Evolutionary conservation across 805 yeast species (phyloP).

Genomic region (Schwanniomyces occidentalis): DNA sequence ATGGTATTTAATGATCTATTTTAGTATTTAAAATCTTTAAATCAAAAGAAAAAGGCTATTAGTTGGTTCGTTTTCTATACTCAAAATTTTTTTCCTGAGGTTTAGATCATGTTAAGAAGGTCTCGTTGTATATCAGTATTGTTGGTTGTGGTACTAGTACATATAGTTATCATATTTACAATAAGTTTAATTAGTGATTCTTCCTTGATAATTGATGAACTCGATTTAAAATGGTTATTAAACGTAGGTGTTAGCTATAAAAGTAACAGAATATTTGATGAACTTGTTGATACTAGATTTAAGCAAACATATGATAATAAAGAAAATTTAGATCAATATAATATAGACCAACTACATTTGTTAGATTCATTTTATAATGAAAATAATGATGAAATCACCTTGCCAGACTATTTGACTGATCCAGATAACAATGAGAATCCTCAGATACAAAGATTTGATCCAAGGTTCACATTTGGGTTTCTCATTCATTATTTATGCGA

Average conservation of each 20-base stretch:
- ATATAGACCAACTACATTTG: slow-evolving; percentile 9
- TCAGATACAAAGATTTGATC: slow-evolving; percentile 22
- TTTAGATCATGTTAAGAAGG: slow-evolving; percentile 11
- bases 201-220: slow-evolving; percentile 3
- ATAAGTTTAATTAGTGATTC: slow-evolving; percentile 10
- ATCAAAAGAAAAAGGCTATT: no score
- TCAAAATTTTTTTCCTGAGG: no score
- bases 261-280: slow-evolving; percentile 2
- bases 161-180: slow-evolving; percentile 12
- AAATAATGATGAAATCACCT: slow-evolving; percentile 6
- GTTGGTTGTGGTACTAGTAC: slow-evolving; percentile 13
- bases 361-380: slow-evolving; percentile 8
- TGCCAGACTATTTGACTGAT: slow-evolving; percentile 15
- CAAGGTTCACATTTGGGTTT: slow-evolving; percentile 27
- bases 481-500: slow-evolving; percentile 17
- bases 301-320: slow-evolving; percentile 1
- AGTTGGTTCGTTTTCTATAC: no score
- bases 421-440: slow-evolving; percentile 8
- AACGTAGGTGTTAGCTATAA: not conserved
- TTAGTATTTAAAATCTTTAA: no score
- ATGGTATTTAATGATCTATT: no score
- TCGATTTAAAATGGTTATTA: slow-evolving; percentile 1
- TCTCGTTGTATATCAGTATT: slow-evolving; percentile 16
- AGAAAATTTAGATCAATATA: slow-evolving; percentile 4
- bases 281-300: slow-evolving; percentile 1